Conservation (phyloP, 805 yeast species). For the Cyberlindnera americana region DNA sequence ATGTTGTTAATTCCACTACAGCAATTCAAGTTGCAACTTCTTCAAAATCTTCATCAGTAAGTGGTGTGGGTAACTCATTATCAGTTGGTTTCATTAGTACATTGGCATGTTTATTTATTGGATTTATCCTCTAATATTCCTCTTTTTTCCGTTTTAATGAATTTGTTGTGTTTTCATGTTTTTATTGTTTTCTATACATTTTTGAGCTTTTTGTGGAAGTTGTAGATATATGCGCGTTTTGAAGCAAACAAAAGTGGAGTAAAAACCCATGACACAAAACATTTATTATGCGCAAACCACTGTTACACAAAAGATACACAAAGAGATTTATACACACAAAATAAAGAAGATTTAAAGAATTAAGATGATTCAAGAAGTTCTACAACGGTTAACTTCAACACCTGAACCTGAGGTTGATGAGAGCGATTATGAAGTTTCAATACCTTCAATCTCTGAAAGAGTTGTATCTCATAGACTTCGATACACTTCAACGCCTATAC, state of each 20-base stretch:
- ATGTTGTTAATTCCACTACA: conserved; percentile 8
- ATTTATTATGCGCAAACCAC: too few relatives aligned
- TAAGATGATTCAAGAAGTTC: conserved; percentile 11
- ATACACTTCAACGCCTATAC: conserved; percentile 1
- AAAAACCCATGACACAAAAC: too few relatives aligned
- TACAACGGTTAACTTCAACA: conserved; percentile 11
- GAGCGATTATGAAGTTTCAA: conserved; percentile 14
- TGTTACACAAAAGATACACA: background rate
- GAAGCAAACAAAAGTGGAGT: too few relatives aligned
- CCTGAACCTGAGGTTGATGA: conserved; percentile 14
- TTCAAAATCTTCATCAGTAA: background rate
- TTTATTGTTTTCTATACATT: background rate
- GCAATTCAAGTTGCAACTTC: background rate
- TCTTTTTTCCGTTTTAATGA: background rate
- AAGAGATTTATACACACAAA: too few relatives aligned
- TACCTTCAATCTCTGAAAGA: conserved; percentile 13
- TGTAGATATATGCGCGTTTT: too few relatives aligned
- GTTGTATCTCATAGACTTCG: conserved; percentile 7
- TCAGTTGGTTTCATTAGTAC: conserved; percentile 3
- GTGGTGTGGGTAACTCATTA: background rate
- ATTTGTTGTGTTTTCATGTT: background rate
- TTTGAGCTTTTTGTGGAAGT: too few relatives aligned
- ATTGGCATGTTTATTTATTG: conserved; percentile 2
- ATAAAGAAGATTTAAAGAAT: too few relatives aligned
- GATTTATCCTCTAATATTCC: conserved; percentile 5